These are phyloP conservation scores for Fusarium musae DNA, from an alignment of 2,329 filamentous ascomycete species.

Conservation along the genomic window DNA sequence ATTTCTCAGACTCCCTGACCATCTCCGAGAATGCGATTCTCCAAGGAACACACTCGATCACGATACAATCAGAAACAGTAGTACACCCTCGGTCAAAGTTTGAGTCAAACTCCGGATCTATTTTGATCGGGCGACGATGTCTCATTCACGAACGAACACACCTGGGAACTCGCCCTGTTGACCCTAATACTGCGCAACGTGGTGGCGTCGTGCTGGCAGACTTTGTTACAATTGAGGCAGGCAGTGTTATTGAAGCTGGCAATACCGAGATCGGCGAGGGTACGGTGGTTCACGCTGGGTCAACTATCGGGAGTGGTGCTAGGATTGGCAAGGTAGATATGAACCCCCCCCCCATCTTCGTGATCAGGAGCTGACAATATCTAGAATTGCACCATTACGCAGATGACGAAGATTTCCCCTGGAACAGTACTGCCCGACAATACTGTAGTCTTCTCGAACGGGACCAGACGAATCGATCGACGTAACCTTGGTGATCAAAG, in stretches of 20 bases:
- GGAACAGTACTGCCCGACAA: slow-evolving; percentile 71
- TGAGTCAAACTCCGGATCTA: slow-evolving; percentile 80
- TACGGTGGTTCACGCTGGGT: slow-evolving; percentile 68
- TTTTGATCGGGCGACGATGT: slow-evolving; percentile 83
- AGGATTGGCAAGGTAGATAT: slow-evolving; percentile 69
- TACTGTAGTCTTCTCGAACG: slow-evolving; percentile 76
- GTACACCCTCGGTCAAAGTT: slow-evolving; percentile 88
- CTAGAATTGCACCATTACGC: slow-evolving; percentile 77
- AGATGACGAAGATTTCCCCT: slow-evolving; percentile 68
- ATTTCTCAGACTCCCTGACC: slow-evolving; percentile 68
- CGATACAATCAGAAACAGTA: slow-evolving; percentile 79
- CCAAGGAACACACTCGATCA: slow-evolving; percentile 80
- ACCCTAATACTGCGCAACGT: slow-evolving; percentile 38
- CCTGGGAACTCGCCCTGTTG: slow-evolving; percentile 59
- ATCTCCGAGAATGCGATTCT: slow-evolving; percentile 72
- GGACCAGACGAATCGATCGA: slow-evolving; percentile 66
- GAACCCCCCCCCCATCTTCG: background rate
- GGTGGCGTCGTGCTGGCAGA: slow-evolving; percentile 69
- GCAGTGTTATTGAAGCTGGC: slow-evolving; percentile 69
- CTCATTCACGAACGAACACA: slow-evolving; percentile 79
- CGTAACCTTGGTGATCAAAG: slow-evolving; percentile 71
- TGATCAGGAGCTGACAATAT: slow-evolving; percentile 33
- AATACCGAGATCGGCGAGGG: slow-evolving; percentile 71
- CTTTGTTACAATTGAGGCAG: slow-evolving; percentile 71
- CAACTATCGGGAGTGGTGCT: slow-evolving; percentile 68